Conservation (phyloP, 1,284 basidiomycete genomes). For the Boletus smithii region DNA sequence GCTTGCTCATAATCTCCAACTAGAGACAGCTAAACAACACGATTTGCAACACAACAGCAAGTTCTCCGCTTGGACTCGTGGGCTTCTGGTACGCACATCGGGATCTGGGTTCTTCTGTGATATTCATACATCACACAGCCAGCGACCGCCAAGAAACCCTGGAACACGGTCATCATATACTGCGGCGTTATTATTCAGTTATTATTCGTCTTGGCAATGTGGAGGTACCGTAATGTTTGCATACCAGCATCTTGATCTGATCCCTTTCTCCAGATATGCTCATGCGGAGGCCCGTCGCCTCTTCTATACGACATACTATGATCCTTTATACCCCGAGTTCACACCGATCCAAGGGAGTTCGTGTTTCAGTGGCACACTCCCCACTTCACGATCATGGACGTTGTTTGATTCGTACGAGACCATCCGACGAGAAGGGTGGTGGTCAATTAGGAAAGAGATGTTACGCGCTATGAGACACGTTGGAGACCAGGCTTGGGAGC, state of each 20-base stretch:
- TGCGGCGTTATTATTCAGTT: constrained; percentile 33
- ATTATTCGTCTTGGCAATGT: constrained; percentile 35
- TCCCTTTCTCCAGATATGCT: constrained; percentile 36
- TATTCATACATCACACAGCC: constrained; percentile 19
- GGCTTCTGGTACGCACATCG: constrained; percentile 20
- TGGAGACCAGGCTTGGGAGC: constrained; percentile 32
- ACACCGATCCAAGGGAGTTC: constrained; percentile 34
- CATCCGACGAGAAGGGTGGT: constrained; percentile 30
- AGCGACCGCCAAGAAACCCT: constrained; percentile 14
- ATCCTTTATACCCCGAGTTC: constrained; percentile 68
- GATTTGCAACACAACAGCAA: constrained; percentile 13
- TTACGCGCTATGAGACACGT: constrained; percentile 22
- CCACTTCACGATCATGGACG: constrained; percentile 29
- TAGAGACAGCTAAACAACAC: constrained; percentile 26
- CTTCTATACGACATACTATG: constrained; percentile 63
- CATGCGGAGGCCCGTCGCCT: constrained; percentile 40
- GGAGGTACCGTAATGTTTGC: constrained; percentile 29
- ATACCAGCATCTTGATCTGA: constrained; percentile 3
- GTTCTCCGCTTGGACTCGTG: constrained; percentile 13
- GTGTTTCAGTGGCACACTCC: constrained; percentile 21
- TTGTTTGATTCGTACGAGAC: constrained; percentile 30
- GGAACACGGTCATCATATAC: constrained; percentile 26
- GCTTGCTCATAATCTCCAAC: constrained; percentile 42
- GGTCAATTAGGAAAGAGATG: constrained; percentile 24
- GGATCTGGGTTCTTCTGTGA: background rate